Evolutionary conservation across 352 stramenopile genomes (phyloP), one percentile per base, ranked within the genome.

Genomic region (Globisporangium orthogonon): DNA sequence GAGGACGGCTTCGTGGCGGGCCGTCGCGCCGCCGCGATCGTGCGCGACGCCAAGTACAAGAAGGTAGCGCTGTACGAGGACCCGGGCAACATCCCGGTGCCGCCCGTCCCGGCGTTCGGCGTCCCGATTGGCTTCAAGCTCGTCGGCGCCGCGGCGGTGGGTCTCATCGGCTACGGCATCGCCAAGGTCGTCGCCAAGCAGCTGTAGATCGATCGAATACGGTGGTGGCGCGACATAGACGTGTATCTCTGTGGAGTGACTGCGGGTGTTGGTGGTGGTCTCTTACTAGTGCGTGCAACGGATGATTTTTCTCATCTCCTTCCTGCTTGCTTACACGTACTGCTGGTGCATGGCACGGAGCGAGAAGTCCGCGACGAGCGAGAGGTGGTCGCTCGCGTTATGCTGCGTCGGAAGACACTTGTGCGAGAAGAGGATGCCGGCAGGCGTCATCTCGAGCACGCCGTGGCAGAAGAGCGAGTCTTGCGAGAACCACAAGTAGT

Each of bases 1-100:
- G 84, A 94, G 62, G 84, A 94, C 53, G 84, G 84, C 23, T 94
- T 94, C 55, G 84, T 94, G 7, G 78, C 84, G n/a, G 84, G 84
- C 23, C 82, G 84, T 43, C 80, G 84, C 29, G 84, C 78, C 7
- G 84, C 84, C 23, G 74, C 77, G 43, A 94, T 94, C 41, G 65
- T 92, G 48, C 83, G 84, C 58, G 77, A 94, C 61, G 64, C 76
- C 49, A 88, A 86, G 69, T 72, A 90, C 69, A 77, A 63, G 47
- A 76, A 74, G 63, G 90, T 83, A 40, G 52, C 60, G 39, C 62
- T 94, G 62, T 94, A 94, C 68, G 78, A 94, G 46, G 84, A 94
- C 74, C 82, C 82, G 11, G 84, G 73, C 63, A 94, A 94, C 67
- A 78, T 94, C 41, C 63, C 82, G 14, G 69, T 83, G 48, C 84